Base-by-base conservation (phyloP, 805 yeast genomes). In the Yamadazyma takamatsuzukensis region DNA sequence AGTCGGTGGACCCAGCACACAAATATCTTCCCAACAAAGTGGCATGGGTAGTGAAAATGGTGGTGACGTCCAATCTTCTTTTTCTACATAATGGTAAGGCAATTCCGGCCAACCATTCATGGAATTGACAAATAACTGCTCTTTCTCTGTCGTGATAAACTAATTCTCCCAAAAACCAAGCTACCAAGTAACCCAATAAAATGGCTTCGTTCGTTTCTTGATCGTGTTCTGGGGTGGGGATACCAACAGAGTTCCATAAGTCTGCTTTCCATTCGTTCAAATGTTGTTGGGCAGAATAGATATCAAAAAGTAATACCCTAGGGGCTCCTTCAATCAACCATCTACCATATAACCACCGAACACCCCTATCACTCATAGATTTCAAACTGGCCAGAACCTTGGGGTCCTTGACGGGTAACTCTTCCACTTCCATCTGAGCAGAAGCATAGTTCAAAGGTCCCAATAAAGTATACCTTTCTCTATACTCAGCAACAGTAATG, bases 281-380 rank as follows among this genome's bases (percentile, higher is more conserved):
- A 54, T 72, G 74, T 36, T 49, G 46, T 22, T 66, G 64, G 3
- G 90, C 95, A 10, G 95, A 81, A 31, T 80, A 76, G 39, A 87
- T 70, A 55, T 90, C 97, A 49, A 93, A 93, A 29, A 90, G 66
- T 28, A 90, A 65, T 15, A 93, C 97, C 32, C 95, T 66, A 15
- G 98, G 98, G 0, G 97, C 96, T 13, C 97, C 97, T 56, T 93
- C 98, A 48, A 90, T 88, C 48, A 90, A 74, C 98, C 98, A 90
- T 38, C 97, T 74, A 29, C 97, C 97, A 52, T 90, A 89, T 32
- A 88, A 64, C 69, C 82, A 85, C 37, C 72, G 64, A 43, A 90
- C 76, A 18, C 97, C 97, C 30, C 96, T 70, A 11, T 74, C 71
- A 29, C 74, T 61, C 97, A 90, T 90, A 9, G 86, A 70, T 37